Percentiles rank a stretch among this genome's conserved stretches.
phyloP scores from a whole-genome alignment of 768 basidiomycete genomes.

The Flagelloscypha sp. region DNA sequence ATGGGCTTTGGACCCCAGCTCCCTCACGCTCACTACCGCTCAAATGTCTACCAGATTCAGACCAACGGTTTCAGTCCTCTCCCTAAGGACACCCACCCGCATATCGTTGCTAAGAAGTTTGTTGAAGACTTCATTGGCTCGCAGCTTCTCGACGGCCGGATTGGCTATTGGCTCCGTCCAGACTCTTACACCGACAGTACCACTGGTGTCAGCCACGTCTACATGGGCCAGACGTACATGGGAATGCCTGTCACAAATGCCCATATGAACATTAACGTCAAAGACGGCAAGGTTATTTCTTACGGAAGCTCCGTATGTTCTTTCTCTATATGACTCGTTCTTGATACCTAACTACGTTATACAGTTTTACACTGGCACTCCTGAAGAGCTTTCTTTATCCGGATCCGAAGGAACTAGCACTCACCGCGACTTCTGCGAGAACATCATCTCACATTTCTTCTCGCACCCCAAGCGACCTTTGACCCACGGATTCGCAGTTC shows the following conservation, averaged over 20 bases:
- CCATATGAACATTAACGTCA: constrained; percentile 90
- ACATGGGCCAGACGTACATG: constrained; percentile 75
- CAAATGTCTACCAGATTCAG: constrained; percentile 38
- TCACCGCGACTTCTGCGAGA: constrained; percentile 47
- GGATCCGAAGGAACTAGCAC: constrained; percentile 28
- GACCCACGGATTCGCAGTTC: no score
- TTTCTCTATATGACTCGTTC: constrained; percentile 1
- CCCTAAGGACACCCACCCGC: constrained; percentile 37
- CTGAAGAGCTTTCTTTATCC: constrained; percentile 30
- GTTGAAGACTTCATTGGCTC: constrained; percentile 39
- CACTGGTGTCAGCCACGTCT: constrained; percentile 85
- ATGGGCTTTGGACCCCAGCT: constrained; percentile 82
- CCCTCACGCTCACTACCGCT: constrained; percentile 60
- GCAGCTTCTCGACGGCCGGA: constrained; percentile 26
- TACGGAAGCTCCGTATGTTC: constrained; percentile 77
- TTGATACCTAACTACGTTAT: constrained; percentile 1
- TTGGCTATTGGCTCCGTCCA: constrained; percentile 53
- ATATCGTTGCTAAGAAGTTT: constrained; percentile 57
- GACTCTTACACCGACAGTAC: constrained; percentile 84
- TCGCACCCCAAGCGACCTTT: no score
- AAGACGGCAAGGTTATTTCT: constrained; percentile 73
- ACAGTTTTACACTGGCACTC: constrained; percentile 70
- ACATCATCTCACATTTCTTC: constrained; percentile 31
- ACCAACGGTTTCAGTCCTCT: constrained; percentile 33
- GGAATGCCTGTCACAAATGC: constrained; percentile 86